Percentiles rank a stretch among this genome's conserved stretches.
Conservation (phyloP, 768 basidiomycete species). For the Termitomyces sp. region DNA sequence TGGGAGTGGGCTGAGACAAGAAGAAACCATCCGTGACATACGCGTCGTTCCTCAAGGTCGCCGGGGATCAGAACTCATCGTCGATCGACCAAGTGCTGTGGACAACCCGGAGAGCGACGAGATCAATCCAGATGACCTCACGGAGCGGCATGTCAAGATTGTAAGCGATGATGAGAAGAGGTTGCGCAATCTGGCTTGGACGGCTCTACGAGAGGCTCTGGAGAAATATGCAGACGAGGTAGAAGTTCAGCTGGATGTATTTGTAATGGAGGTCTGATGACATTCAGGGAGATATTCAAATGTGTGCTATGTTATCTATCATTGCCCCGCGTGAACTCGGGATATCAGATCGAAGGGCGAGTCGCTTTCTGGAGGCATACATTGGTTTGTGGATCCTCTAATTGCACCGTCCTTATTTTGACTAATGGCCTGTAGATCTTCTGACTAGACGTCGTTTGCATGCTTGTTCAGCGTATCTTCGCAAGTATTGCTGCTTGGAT, state of each 20-base stretch:
- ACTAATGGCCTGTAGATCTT: conserved; percentile 42
- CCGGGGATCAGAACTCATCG: conserved; percentile 27
- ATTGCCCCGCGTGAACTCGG: conserved; percentile 57
- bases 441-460: conserved; percentile 59
- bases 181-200: conserved; percentile 54
- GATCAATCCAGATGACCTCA: conserved; percentile 17
- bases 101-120: conserved; percentile 13
- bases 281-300: conserved; percentile 72
- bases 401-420: neutral
- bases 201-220: conserved; percentile 47
- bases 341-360: conserved; percentile 37
- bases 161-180: conserved; percentile 47
- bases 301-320: conserved; percentile 68
- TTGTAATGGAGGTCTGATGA: neutral
- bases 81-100: conserved; percentile 16
- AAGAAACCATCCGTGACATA: conserved; percentile 27
- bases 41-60: conserved; percentile 20
- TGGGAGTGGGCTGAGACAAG: conserved; percentile 15
- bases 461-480: conserved; percentile 68
- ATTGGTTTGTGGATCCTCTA: conserved; percentile 46
- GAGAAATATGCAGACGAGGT: conserved; percentile 67
- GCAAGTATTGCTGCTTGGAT: conserved; percentile 55
- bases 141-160: conserved; percentile 38
- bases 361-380: conserved; percentile 66
- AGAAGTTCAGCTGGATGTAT: conserved; percentile 1